Conservation (phyloP, 345 rosid genomes). For the Sisymbrium altissimum region DNA sequence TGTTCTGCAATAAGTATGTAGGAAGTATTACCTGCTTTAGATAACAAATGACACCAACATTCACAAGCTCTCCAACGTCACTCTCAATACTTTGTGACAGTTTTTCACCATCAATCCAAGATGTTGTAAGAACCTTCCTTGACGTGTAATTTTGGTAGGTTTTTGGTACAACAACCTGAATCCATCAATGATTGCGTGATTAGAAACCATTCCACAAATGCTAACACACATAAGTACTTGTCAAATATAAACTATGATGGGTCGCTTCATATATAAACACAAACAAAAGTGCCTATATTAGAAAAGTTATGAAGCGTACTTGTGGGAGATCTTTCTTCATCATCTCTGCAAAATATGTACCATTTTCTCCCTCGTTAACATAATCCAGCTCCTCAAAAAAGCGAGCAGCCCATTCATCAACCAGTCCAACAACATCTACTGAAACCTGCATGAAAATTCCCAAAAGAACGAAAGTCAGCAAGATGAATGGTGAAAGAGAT, state of each 20-base stretch:
- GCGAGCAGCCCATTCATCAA: conserved; percentile 99
- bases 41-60: conserved; percentile 97
- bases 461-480: conserved; percentile 1
- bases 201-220: conserved; percentile 1
- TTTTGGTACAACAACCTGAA: conserved; percentile 84
- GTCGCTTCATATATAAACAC: not conserved
- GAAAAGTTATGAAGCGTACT: conserved; percentile 43
- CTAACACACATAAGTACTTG: not conserved
- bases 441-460: conserved; percentile 47
- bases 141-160: conserved; percentile 79
- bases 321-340: conserved; percentile 98
- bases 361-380: conserved; percentile 93
- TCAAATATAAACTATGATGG: not conserved
- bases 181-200: not conserved
- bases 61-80: conserved; percentile 93
- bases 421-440: conserved; percentile 91
- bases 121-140: conserved; percentile 93
- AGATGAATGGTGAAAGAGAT: not conserved
- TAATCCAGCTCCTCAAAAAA: conserved; percentile 97
- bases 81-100: conserved; percentile 92
- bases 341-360: conserved; percentile 86
- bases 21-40: conserved; percentile 70
- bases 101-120: conserved; percentile 89
- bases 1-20: not conserved
- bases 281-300: not conserved